Percentiles rank a stretch among this genome's conserved stretches.
Evolutionary conservation across 345 rosid species (phyloP).

Genomic region (Leavenworthia alabamica): DNA sequence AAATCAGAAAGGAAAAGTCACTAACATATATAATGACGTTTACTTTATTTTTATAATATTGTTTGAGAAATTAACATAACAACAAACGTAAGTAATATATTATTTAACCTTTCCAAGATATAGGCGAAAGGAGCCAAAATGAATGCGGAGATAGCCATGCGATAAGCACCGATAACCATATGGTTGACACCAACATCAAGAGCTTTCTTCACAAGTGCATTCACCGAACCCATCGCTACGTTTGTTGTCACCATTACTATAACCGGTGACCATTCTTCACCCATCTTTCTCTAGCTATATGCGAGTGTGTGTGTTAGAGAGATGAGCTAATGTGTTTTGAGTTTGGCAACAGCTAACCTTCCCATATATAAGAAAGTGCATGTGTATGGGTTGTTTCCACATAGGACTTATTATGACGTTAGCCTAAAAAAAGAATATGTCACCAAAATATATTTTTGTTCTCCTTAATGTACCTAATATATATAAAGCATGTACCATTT

Average conservation of each 20-base stretch:
- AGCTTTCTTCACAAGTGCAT: constrained; percentile 56
- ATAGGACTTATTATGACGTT: constrained; percentile 19
- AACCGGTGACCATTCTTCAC: constrained; percentile 46
- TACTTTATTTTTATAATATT: not conserved
- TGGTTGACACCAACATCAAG: constrained; percentile 55
- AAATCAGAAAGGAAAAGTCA: not conserved
- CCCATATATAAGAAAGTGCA: constrained; percentile 14
- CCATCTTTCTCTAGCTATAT: constrained; percentile 8
- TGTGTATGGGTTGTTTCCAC: constrained; percentile 8
- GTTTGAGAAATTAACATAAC: too few species aligned
- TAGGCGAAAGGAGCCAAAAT: constrained; percentile 60
- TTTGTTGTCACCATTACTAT: constrained; percentile 41
- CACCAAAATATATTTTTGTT: too few species aligned
- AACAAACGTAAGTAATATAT: not conserved
- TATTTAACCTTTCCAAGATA: constrained; percentile 61
- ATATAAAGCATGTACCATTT: too few species aligned
- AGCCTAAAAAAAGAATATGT: not conserved
- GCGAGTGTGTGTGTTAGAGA: too few species aligned
- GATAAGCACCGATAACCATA: constrained; percentile 56
- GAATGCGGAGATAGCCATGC: constrained; percentile 51
- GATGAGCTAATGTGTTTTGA: constrained; percentile 18
- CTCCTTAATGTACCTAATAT: too few species aligned
- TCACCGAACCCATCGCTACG: constrained; percentile 51
- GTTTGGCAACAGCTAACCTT: constrained; percentile 12
- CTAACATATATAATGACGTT: not conserved